Evolutionary conservation across 1,284 basidiomycete species (phyloP), one percentile per base, ranked within the genome.

Genomic region (Ustilago trichophora): DNA sequence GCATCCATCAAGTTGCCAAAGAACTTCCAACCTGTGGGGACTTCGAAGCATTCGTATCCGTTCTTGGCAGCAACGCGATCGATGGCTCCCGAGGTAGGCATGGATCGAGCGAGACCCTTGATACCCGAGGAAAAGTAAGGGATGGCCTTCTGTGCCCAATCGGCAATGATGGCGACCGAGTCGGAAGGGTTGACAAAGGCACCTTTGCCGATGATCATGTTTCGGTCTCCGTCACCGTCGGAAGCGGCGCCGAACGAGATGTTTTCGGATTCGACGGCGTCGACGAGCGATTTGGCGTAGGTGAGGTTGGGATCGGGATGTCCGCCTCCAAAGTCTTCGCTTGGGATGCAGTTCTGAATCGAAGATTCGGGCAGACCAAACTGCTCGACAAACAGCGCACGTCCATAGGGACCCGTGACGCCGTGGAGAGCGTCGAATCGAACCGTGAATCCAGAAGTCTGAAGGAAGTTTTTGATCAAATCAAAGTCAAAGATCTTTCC

Each of bases 1-100:
- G 96, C 95, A 82, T 98, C 95, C 95, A 98, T 98, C 70, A 98
- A 86, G 85, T 98, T 98, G 49, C 95, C 96, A 81, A 98, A 98
- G 88, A 98, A 98, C 84, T 98, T 98, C 95, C 93, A 97, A 53
- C 95, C 94, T 26, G 95, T 98, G 5, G 95, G 95, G 15, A 98
- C 94, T 82, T 98, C 95, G 80, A 97, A 97, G 82, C 88, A 88
- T 83, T 96, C 92, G 55, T 95, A 83, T n/a, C 90, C 90, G 84
- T 92, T 94, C 82, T 90, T 91, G 86, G 94, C 88, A 15, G 95
- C 96, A 18, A 98, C 95, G 24, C 93, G 87, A 84, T 98, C 96
- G 80, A 98, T 93, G 21, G 96, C 95, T 65, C 92, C 95, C 78
- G 89, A 91, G 0, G 95, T 98, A 6, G 96, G 95, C 95, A 98